Base-by-base conservation (phyloP, 2,329 filamentous ascomycete genomes). In the Fusarium agapanthi region DNA sequence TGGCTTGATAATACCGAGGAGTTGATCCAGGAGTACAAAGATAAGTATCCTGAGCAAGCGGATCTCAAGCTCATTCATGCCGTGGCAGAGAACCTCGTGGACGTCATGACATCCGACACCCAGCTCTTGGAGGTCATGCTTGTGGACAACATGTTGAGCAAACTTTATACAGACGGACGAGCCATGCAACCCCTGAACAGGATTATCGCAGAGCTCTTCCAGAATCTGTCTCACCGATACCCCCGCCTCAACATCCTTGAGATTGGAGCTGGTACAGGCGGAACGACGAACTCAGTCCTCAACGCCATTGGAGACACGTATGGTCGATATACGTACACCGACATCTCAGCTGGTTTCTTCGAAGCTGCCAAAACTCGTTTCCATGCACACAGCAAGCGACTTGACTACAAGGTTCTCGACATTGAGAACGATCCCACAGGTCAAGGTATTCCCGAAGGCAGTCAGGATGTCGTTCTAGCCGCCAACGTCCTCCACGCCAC, bases 1-100 rank as follows among this genome's bases (percentile, higher is more conserved):
- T 44, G 48, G 48, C 22, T 61, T 14, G n/a, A 44, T 18, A 47
- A 61, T n/a, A 44, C 47, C 6, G 30, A 55, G 12, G 47, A 61
- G 4, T 2, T 61, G 16, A 61, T 61, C 47, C 20, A 37, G 11
- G 32, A 30, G 8, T 55, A 61, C 38, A 61, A 61, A 30, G 7
- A 30, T 15, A 61, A 44, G 15, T 55, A 61, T 35, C 37, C 37
- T 9, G 58, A 37, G 1, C 58, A 61, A 54, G 58, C 47, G 18
- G 58, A 61, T 11, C 47, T 61, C 20, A 61, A 61, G 24, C 58
- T 61, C 30, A 61, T 61, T 20, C 58, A 61, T 3, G 58, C 58
- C 0, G 58, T 61, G 11, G 58, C 47, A 1, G 58, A 37, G 7
- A 54, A 61, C 37, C 58, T 61, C 2, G 24, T 61, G 13, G 47